Evolutionary conservation across 2,329 filamentous ascomycete genomes (phyloP), one percentile per base, ranked within the genome.

Genomic region (Paecilomyces formosus): DNA sequence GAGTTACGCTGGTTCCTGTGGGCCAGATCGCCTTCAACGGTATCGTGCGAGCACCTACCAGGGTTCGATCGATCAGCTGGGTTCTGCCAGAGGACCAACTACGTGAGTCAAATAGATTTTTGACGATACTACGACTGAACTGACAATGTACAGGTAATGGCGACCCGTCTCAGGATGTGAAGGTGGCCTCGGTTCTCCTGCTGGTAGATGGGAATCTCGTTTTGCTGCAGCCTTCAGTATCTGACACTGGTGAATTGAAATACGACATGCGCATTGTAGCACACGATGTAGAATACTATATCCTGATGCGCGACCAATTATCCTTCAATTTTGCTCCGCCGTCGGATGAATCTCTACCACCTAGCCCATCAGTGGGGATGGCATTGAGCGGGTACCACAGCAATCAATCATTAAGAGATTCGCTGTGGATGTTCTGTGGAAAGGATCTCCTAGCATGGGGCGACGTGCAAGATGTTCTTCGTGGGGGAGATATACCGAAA

Each of bases 241-340:
- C 89, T 55, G 89, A 90, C 54, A 85, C 88, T 51, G 89, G 90
- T 4, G 88, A 92, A 65, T 81, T 97, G 55, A 97, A 97, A 77
- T 99, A 99, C 70, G 93, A 97, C 70, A 99, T 99, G 94, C 88
- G 92, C 9, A 88, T 97, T 60, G 88, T 99, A 69, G 92, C 92
- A 12, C 91, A 97, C 67, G 95, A 96, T 67, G 92, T 97, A 49
- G 94, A 99, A 72, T 97, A 94, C 68, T 97, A 96, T 71, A 88
- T 88, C 57, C 85, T 94, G 66, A 95, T 95, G 85, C 87, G 92
- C 63, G 94, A 99, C 69, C 89, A 95, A 67, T 85, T 76, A 21
- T 76, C 72, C 9, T 78, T 76, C 65, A 78, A 76, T 61, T 78
- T 82, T 61, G 74, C 76, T 12, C 74, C 75, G 28, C 74, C 76